Percentiles rank a stretch among this genome's conserved stretches.
Evolutionary conservation across 2,329 filamentous ascomycete species (phyloP).

Genomic region (Talaromyces sp.): DNA sequence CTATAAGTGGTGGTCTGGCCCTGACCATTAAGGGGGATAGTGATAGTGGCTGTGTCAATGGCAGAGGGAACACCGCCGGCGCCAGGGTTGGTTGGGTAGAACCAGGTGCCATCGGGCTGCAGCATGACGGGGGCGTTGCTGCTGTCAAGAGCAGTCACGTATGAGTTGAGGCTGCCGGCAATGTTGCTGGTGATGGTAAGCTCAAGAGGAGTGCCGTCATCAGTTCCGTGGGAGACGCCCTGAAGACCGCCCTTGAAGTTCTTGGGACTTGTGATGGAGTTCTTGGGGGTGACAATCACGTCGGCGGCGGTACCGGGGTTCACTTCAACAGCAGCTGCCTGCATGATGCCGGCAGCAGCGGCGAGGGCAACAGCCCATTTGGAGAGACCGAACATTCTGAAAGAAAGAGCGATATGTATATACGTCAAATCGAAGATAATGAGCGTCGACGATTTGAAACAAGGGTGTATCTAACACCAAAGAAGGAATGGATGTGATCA

Average conservation of each 20-base stretch:
- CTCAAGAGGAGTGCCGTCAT: background rate
- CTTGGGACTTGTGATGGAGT: slow-evolving; percentile 4
- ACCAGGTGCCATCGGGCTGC: slow-evolving; percentile 32
- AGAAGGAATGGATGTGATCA: background rate
- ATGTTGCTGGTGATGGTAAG: slow-evolving; percentile 41
- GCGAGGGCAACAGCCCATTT: slow-evolving; percentile 5
- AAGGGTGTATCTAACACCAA: slow-evolving; percentile 9
- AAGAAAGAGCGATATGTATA: background rate
- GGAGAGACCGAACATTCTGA: slow-evolving; percentile 3
- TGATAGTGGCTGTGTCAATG: slow-evolving; percentile 31
- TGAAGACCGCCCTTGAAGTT: background rate
- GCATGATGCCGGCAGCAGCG: background rate
- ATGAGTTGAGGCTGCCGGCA: slow-evolving; percentile 19
- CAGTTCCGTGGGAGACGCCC: background rate
- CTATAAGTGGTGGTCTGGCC: slow-evolving; percentile 36
- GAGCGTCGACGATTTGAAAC: background rate
- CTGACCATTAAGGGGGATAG: slow-evolving; percentile 37
- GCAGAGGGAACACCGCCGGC: slow-evolving; percentile 30
- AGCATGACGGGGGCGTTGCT: slow-evolving; percentile 40
- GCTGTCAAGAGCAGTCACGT: slow-evolving; percentile 42
- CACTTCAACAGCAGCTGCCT: slow-evolving; percentile 4
- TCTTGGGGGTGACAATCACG: slow-evolving; percentile 2
- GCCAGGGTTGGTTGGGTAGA: slow-evolving; percentile 39
- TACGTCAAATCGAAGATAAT: slow-evolving; percentile 1
- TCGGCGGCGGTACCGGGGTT: slow-evolving; percentile 4